These are phyloP conservation scores for Gracilaria domingensis DNA, from an alignment of 23 red algal species.

Conservation along the genomic window DNA sequence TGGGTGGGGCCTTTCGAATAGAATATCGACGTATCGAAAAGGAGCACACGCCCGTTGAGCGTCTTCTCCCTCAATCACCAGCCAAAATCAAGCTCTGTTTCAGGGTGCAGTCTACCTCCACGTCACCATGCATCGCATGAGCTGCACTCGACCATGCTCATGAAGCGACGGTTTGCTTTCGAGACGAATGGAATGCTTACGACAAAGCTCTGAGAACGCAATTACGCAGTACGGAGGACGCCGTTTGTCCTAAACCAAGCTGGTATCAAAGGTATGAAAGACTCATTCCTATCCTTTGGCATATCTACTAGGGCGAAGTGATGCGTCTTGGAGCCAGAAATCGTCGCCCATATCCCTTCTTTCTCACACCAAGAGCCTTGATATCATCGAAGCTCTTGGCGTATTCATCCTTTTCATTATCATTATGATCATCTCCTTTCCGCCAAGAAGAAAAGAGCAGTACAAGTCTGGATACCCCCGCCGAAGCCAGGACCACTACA, in stretches of 20 bases:
- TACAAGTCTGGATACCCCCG: not conserved
- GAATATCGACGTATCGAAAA: not conserved
- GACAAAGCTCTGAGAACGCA: not conserved
- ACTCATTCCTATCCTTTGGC: not conserved
- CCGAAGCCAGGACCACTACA: not conserved
- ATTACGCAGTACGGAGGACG: not conserved
- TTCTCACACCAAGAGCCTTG: conserved; percentile 23
- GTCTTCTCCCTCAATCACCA: not conserved
- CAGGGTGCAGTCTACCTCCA: too few species aligned
- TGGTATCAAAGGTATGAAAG: not conserved
- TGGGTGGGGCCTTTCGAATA: not conserved
- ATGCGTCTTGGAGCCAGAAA: conserved; percentile 9
- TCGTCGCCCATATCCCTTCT: conserved; percentile 21
- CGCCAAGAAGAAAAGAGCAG: not conserved
- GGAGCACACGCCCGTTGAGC: not conserved
- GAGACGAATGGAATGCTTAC: not conserved
- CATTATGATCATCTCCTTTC: not conserved
- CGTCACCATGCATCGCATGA: not conserved
- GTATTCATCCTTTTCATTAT: conserved; percentile 20
- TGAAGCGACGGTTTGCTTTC: too few species aligned
- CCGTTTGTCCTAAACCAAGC: not conserved
- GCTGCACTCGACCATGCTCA: too few species aligned
- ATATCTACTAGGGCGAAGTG: not conserved
- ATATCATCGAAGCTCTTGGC: conserved; percentile 21
- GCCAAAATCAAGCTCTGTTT: too few species aligned